Conservation (phyloP, 139 green algal genomes). For the Chlamydomonas eustigma region DNA sequence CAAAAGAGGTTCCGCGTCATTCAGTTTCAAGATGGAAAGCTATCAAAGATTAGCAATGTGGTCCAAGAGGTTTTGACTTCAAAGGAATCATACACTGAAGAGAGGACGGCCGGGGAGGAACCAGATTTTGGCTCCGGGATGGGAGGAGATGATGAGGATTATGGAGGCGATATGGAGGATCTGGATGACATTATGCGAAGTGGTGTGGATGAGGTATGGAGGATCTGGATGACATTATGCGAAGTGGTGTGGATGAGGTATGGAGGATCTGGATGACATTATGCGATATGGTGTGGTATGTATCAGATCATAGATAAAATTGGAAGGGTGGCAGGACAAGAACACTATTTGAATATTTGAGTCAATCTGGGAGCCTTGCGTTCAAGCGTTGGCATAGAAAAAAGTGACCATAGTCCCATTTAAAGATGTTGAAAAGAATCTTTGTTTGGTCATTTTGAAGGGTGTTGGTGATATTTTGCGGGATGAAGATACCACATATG, state of each 20-base stretch:
- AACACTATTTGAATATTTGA: too few relatives aligned
- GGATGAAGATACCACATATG: conserved; percentile 12
- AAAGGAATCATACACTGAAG: not conserved
- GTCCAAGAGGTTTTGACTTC: conserved; percentile 14
- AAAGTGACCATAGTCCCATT: too few relatives aligned
- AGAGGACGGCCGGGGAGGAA: not conserved
- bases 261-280: not conserved
- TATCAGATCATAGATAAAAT: not conserved
- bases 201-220: conserved; percentile 21
- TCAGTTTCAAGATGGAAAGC: conserved; percentile 7
- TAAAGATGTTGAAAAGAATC: too few relatives aligned
- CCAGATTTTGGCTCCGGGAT: not conserved
- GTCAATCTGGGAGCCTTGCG: too few relatives aligned
- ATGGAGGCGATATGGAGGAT: conserved; percentile 14
- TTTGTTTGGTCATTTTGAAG: too few relatives aligned
- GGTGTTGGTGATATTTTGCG: conserved; percentile 23
- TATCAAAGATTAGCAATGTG: conserved; percentile 8
- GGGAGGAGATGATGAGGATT: not conserved
- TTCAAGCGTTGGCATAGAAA: too few relatives aligned
- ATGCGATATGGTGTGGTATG: conserved; percentile 11
- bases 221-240: conserved; percentile 5
- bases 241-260: conserved; percentile 20
- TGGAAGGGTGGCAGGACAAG: too few relatives aligned
- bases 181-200: conserved; percentile 14
- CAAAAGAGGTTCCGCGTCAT: conserved; percentile 15